Evolutionary conservation across 1,139 yeast genomes (phyloP), one percentile per base, ranked within the genome.

Genomic region (Keqinozyma sinolaborantium): DNA sequence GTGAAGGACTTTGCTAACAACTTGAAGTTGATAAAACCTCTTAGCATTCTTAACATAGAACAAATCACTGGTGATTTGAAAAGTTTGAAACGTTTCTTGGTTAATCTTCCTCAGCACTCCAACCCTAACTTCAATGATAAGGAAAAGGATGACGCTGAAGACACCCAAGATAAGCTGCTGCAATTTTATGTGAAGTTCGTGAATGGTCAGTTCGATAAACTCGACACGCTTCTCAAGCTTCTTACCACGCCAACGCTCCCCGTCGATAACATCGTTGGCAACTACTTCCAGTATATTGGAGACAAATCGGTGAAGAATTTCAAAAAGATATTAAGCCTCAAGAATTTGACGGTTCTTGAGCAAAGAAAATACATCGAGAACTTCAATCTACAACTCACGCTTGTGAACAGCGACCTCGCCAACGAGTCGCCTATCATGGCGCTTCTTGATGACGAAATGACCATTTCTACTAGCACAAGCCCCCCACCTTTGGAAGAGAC

Each of bases 61-160:
- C 97, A 90, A 52, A 68, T 92, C 50, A 60, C 83, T 24, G 60
- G 83, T 23, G 98, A 92, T 56, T 51, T 84, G 4, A 77, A 79
- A 26, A 68, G 74, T 7, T 56, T 92, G 45, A 83, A 83, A 47
- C 65, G 66, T 20, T 62, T 74, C 19, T 69, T 87, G 30, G 44
- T 72, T 14, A 58, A 56, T 14, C 60, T 85, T 31, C 87, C 87
- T 4, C 51, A 60, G 14, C 58, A 55, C 35, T 51, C 70, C 2
- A 60, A 65, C 41, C 60, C 70, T 4, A 56, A 51, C 31, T 57
- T 33, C 34, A 56, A 50, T 14, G 41, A 41, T 33, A 16, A 39
- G 30, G 41, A 40, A 13, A 34, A 34, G n/a, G 35, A 40, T 6
- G 33, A 32, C 9, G 38, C 29, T 12, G 34, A 14, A 34, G 44